phyloP scores from a whole-genome alignment of 2,329 filamentous ascomycete species.

The Scolecobasidium constrictum region DNA sequence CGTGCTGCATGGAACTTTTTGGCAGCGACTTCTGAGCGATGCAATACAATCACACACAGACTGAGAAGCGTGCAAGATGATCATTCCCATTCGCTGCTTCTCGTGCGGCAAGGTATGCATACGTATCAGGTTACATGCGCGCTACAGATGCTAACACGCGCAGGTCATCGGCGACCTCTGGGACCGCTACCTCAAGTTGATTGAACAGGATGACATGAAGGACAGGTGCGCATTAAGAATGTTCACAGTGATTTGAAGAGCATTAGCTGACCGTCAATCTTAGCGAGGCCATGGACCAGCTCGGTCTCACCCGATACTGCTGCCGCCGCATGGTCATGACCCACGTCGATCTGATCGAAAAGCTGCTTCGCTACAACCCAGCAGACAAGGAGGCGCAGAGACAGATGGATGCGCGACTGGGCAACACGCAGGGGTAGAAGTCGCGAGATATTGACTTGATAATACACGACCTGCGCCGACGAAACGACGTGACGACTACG shows the following conservation, averaged over 20 bases:
- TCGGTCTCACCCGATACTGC: constrained; percentile 92
- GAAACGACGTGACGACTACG: no score
- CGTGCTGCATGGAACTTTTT: no score
- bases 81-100: constrained; percentile 97
- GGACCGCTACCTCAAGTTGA: constrained; percentile 86
- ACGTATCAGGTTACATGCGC: constrained; percentile 10
- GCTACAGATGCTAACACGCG: constrained; percentile 17
- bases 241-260: not conserved
- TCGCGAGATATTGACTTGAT: not conserved
- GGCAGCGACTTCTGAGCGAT: no score
- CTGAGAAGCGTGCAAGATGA: constrained; percentile 71
- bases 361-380: constrained; percentile 53
- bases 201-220: constrained; percentile 54
- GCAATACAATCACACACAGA: no score
- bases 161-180: constrained; percentile 96
- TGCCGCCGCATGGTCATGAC: constrained; percentile 99
- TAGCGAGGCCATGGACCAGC: constrained; percentile 91
- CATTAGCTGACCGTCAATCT: constrained; percentile 7
- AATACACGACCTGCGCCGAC: no score
- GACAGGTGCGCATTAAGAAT: constrained; percentile 20
- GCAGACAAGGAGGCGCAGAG: constrained; percentile 9
- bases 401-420: not conserved
- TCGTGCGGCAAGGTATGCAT: constrained; percentile 86
- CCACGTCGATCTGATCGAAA: constrained; percentile 97
- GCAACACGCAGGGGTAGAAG: not conserved